These are phyloP conservation scores for Beauveria brongniartii DNA, from an alignment of 2,329 filamentous ascomycete genomes.

Conservation along the genomic window DNA sequence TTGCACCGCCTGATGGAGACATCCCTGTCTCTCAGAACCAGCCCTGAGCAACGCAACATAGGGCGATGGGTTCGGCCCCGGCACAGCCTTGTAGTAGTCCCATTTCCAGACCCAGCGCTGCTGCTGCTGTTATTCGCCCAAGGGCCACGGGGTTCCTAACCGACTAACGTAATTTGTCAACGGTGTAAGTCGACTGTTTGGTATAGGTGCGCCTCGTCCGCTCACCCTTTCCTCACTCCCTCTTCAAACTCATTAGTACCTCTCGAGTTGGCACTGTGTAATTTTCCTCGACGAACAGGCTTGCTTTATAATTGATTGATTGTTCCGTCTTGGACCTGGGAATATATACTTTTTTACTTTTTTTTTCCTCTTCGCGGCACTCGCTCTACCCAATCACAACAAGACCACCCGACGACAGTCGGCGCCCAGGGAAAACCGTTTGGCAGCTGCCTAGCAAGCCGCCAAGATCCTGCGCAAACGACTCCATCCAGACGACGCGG, in stretches of 20 bases:
- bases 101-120: not conserved
- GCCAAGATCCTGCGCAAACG: not conserved
- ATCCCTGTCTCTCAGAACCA: not conserved
- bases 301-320: not conserved
- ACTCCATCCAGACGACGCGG: not conserved
- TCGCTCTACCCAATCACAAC: too few relatives aligned
- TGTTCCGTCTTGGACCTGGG: not conserved
- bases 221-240: not conserved
- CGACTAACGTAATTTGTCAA: too few relatives aligned
- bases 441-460: not conserved
- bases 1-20: too few relatives aligned
- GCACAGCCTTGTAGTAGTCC: constrained; percentile 4
- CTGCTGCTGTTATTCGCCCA: not conserved
- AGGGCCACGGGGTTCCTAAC: too few relatives aligned
- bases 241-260: not conserved
- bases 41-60: not conserved
- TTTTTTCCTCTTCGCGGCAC: not conserved
- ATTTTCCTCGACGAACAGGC: not conserved
- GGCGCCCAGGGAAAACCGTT: not conserved
- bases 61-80: constrained; percentile 5
- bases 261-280: not conserved
- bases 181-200: too few relatives aligned
- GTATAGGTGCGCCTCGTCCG: constrained; percentile 1
- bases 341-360: not conserved
- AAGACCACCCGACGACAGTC: too few relatives aligned